phyloP scores from a whole-genome alignment of 345 rosid species.

The Eucalyptus marginata region DNA sequence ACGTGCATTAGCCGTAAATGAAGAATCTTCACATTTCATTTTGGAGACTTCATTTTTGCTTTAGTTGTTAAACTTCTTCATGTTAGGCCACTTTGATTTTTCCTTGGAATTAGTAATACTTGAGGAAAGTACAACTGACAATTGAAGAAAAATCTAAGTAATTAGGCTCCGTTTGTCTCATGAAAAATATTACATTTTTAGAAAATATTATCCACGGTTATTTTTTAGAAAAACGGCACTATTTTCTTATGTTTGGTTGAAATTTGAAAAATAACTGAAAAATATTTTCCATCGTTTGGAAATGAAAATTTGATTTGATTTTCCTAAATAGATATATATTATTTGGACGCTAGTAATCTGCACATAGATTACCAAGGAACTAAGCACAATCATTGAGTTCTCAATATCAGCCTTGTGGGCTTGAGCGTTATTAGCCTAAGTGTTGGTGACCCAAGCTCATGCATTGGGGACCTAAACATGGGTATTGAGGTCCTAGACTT shows the following conservation, averaged over 20 bases:
- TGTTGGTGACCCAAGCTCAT: background rate
- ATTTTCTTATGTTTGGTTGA: background rate
- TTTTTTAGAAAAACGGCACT: too few relatives aligned
- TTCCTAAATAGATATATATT: too few relatives aligned
- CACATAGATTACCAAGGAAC: rapidly evolving
- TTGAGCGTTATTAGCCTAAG: too few relatives aligned
- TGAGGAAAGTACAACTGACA: background rate
- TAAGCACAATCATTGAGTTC: background rate
- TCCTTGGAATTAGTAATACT: background rate
- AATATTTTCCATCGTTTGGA: background rate
- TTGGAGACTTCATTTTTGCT: background rate
- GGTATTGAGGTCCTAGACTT: background rate
- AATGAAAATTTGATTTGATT: too few relatives aligned
- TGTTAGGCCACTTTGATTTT: background rate
- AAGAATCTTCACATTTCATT: background rate
- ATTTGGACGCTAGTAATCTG: rapidly evolving
- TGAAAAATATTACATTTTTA: too few relatives aligned
- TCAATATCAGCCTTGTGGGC: background rate
- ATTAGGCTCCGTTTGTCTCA: background rate
- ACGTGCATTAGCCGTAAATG: background rate
- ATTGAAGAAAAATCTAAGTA: background rate
- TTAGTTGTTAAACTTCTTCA: background rate
- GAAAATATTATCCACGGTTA: background rate
- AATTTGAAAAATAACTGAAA: background rate
- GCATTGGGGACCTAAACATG: background rate